Base-by-base conservation (phyloP, 305 asterid genomes). In the Ilex paraguariensis region DNA sequence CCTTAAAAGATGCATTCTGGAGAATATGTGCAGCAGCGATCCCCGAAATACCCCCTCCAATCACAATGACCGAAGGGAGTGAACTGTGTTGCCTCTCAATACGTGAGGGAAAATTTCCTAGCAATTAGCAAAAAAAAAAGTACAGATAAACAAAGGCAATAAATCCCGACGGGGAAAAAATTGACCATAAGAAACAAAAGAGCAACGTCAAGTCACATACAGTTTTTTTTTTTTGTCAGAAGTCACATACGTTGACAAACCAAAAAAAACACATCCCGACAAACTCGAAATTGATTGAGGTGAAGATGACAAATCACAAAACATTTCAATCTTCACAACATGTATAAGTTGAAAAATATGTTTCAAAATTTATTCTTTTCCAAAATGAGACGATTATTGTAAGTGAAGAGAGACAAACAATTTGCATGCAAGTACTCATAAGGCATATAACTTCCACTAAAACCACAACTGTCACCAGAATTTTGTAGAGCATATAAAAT, bases 21-120 rank as follows among this genome's bases (percentile, higher is more conserved):
- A 93, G 88, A 82, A 75, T 78, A 48, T 72, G 88, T 1, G 96
- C 96, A 11, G 99, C 97, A 75, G 97, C 95, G 75, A 93, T 73
- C 70, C 99, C 99, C 45, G 99, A 90, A 66, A 93, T 87, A 59
- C 99, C 99, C 68, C 92, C 97, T 68, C 99, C 99, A 77, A 93
- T 71, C 73, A 93, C 88, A 62, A 93, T 80, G 61, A 93, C 91
- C 11, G 89, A 77, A 30, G 96, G 97, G 12, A 65, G 57, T 61
- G 88, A 69, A 75, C 72, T 71, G 21, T 73, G 85, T 51, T 76
- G 73, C 70, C 86, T 82, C 70, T 78, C 87, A 62, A 81, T 39
- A 64, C 71, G 77, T 54, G 95, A 70, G 6, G 77, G 66, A 68
- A 78, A 71, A 54, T 74, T 49, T 33, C 86, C 98, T 92, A 45